A percentile compares a stretch with the other conserved stretches of the same genome.
Evolutionary conservation across 1,139 yeast genomes (phyloP).

Genomic region (Meyerozyma sp.): DNA sequence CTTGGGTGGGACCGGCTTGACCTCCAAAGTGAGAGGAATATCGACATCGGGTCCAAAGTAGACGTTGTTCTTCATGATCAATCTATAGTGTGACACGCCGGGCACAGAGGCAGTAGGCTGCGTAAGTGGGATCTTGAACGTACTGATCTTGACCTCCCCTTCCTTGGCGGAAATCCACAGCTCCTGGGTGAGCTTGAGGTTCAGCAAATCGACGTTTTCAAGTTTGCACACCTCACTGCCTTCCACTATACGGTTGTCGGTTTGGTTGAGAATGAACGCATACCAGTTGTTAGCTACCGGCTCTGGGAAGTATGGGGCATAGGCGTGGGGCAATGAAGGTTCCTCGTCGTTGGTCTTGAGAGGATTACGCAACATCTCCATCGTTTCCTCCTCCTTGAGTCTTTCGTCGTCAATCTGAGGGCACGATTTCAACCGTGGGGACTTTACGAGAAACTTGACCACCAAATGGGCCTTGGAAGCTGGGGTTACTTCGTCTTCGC

Average conservation of each 20-base stretch:
- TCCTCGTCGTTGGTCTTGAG: constrained; percentile 57
- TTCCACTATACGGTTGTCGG: constrained; percentile 75
- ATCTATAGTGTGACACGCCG: constrained; percentile 62
- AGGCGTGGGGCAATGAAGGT: constrained; percentile 59
- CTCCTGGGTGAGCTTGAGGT: constrained; percentile 49
- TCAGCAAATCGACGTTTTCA: constrained; percentile 49
- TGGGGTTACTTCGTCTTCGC: constrained; percentile 76
- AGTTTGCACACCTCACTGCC: constrained; percentile 49
- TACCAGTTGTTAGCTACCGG: constrained; percentile 55
- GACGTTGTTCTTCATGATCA: constrained; percentile 57
- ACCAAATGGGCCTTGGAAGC: constrained; percentile 68
- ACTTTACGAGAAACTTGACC: constrained; percentile 69
- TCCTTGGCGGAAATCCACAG: constrained; percentile 43
- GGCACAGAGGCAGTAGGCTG: constrained; percentile 65
- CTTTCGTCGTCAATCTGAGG: constrained; percentile 41
- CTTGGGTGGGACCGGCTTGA: constrained; percentile 42
- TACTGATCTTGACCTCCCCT: constrained; percentile 51
- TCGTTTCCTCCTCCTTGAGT: constrained; percentile 42
- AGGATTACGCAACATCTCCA: constrained; percentile 71
- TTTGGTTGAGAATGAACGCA: constrained; percentile 63
- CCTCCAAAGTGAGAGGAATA: constrained; percentile 58
- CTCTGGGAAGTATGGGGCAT: constrained; percentile 72
- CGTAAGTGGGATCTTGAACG: constrained; percentile 68
- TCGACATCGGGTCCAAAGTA: constrained; percentile 73
- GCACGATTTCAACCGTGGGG: constrained; percentile 59